These are phyloP conservation scores for Auricularia sp. DNA, from an alignment of 768 basidiomycete genomes.

Conservation along the genomic window DNA sequence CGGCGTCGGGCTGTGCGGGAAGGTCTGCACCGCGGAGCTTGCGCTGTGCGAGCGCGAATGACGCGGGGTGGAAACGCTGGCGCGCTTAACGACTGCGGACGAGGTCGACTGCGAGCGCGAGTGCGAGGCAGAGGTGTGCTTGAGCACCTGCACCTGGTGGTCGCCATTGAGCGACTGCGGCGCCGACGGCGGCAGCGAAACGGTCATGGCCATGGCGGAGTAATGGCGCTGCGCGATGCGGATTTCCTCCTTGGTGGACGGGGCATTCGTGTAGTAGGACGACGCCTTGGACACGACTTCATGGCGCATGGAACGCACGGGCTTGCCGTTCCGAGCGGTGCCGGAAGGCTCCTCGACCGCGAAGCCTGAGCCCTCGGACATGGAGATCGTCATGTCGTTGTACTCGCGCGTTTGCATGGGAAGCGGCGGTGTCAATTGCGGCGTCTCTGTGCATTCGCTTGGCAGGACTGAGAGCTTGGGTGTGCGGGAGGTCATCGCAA, in stretches of 20 bases:
- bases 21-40: constrained; percentile 35
- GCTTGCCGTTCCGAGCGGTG: constrained; percentile 43
- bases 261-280: constrained; percentile 41
- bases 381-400: not conserved
- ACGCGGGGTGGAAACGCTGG: not conserved
- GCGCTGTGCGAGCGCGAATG: constrained; percentile 57
- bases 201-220: constrained; percentile 56
- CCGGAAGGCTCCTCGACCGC: constrained; percentile 35
- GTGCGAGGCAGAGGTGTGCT: not conserved
- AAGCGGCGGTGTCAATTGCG: constrained; percentile 44
- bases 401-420: constrained; percentile 33
- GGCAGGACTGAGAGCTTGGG: constrained; percentile 57
- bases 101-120: not conserved
- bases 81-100: not conserved
- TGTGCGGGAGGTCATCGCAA: constrained; percentile 51
- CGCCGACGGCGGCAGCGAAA: constrained; percentile 43
- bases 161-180: constrained; percentile 18
- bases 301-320: constrained; percentile 22
- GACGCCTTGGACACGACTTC: constrained; percentile 36
- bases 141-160: not conserved
- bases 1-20: constrained; percentile 23
- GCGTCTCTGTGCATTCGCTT: constrained; percentile 32
- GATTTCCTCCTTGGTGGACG: constrained; percentile 42
- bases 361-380: not conserved
- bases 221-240: constrained; percentile 70